Conservation (phyloP, 148 eudicot species). For the Camellia lanceoleosa region DNA sequence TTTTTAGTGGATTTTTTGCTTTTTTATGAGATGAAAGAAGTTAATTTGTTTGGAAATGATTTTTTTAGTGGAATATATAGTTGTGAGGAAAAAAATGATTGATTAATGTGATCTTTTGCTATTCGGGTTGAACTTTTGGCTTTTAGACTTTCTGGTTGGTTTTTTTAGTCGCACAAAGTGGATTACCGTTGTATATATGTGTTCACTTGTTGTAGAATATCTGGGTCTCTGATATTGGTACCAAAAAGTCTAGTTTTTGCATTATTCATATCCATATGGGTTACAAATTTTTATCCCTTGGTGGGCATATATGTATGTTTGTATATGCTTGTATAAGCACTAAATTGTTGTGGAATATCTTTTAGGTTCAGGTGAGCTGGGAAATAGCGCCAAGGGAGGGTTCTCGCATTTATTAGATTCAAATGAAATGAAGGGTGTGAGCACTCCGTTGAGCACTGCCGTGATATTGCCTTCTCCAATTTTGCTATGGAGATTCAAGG, state of each 20-base stretch:
- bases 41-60: too few relatives aligned
- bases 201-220: too few relatives aligned
- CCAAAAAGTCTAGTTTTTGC: not conserved
- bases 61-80: too few relatives aligned
- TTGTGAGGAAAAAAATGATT: too few relatives aligned
- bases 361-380: slow-evolving; percentile 39
- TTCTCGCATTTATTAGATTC: slow-evolving; percentile 38
- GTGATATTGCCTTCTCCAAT: slow-evolving; percentile 82
- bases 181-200: too few relatives aligned
- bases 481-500: slow-evolving; percentile 96
- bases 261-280: not conserved
- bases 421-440: slow-evolving; percentile 79
- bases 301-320: not conserved
- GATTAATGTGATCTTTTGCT: too few relatives aligned
- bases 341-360: slow-evolving; percentile 17
- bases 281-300: not conserved
- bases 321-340: not conserved
- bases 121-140: too few relatives aligned
- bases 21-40: too few relatives aligned
- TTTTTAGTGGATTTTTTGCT: too few relatives aligned
- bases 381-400: slow-evolving; percentile 49
- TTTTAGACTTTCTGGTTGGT: too few relatives aligned
- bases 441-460: slow-evolving; percentile 49
- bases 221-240: not conserved
- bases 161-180: too few relatives aligned